A percentile compares a stretch with the other conserved stretches of the same genome.
Evolutionary conservation across 345 rosid species (phyloP).

Genomic region (Gossypium turneri): DNA sequence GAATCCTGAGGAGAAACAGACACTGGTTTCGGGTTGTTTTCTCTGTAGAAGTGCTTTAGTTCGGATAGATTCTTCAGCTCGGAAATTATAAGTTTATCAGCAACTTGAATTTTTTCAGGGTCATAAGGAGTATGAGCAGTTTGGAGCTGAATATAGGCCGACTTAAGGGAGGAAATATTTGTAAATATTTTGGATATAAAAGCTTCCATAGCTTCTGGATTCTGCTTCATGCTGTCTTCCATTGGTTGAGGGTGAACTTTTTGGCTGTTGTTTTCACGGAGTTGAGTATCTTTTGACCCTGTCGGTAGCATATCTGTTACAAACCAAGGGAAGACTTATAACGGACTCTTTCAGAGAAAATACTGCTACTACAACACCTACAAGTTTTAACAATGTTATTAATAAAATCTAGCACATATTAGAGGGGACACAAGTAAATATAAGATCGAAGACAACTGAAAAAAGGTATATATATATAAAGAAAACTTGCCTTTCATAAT

Average conservation of each 20-base stretch:
- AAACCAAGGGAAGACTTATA: slow-evolving; percentile 23
- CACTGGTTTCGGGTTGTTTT: slow-evolving; percentile 63
- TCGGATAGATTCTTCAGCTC: slow-evolving; percentile 48
- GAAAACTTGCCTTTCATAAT: neutral
- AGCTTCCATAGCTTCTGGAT: slow-evolving; percentile 74
- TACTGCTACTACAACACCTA: slow-evolving; percentile 27
- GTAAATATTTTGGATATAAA: slow-evolving; percentile 63
- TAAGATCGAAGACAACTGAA: neutral
- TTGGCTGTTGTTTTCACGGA: slow-evolving; percentile 65
- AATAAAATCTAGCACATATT: neutral
- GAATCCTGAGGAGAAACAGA: slow-evolving; percentile 74
- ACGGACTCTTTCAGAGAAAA: slow-evolving; percentile 9
- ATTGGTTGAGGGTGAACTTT: slow-evolving; percentile 88
- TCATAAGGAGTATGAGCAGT: slow-evolving; percentile 82
- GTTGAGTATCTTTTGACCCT: slow-evolving; percentile 72
- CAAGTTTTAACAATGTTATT: slow-evolving; percentile 16
- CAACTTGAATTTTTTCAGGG: slow-evolving; percentile 79
- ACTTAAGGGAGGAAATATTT: slow-evolving; percentile 68
- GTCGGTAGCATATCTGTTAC: slow-evolving; percentile 69
- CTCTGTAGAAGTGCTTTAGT: slow-evolving; percentile 68
- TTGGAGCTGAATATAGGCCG: slow-evolving; percentile 80
- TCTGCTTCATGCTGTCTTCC: slow-evolving; percentile 69
- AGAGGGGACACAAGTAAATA: too few species aligned
- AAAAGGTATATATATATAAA: neutral
- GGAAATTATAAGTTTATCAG: slow-evolving; percentile 79